Evolutionary conservation across 768 basidiomycete species (phyloP), one percentile per base, ranked within the genome.

Genomic region (Tricholomella constricta): DNA sequence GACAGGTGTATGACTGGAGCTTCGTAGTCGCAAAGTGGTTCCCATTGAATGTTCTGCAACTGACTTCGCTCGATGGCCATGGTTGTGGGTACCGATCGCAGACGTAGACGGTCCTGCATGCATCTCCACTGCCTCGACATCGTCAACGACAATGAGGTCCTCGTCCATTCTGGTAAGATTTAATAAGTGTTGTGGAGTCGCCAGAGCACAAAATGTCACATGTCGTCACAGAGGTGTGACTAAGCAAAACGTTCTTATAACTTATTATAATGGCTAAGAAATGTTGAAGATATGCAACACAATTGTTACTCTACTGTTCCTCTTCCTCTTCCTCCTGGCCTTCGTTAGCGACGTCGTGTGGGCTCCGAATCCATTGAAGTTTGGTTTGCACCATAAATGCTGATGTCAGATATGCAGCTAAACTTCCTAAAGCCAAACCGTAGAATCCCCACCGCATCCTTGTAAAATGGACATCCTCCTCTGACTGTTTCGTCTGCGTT

Each of bases 131-230:
- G 73, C 65, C 42, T 83, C 83, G 49, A 79, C 63, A 64, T 85
- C 83, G 61, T 85, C 83, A 25, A 85, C 76, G 49, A 85, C 76
- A 58, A 85, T 84, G 54, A 84, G 73, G 64, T 85, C 83, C 54
- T 84, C 81, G 57, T 84, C 82, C 78, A 79, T 82, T 32, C 31
- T 11, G 51, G 34, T 25, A 17, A 22, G 17, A 15, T 29, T 9
- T 26, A 19, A 2, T 9, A 17, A 5, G 14, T n/a, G n/a, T n/a
- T n/a, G n/a, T n/a, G n/a, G n/a, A n/a, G n/a, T n/a, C n/a, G n/a
- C n/a, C n/a, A n/a, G n/a, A n/a, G n/a, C n/a, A n/a, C n/a, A n/a
- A n/a, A n/a, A n/a, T n/a, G n/a, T n/a, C n/a, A n/a, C n/a, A n/a
- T n/a, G n/a, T n/a, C n/a, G n/a, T n/a, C n/a, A n/a, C n/a, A n/a